phyloP scores from a whole-genome alignment of 352 stramenopile genomes.

The Globisporangium rhizosaccharum region DNA sequence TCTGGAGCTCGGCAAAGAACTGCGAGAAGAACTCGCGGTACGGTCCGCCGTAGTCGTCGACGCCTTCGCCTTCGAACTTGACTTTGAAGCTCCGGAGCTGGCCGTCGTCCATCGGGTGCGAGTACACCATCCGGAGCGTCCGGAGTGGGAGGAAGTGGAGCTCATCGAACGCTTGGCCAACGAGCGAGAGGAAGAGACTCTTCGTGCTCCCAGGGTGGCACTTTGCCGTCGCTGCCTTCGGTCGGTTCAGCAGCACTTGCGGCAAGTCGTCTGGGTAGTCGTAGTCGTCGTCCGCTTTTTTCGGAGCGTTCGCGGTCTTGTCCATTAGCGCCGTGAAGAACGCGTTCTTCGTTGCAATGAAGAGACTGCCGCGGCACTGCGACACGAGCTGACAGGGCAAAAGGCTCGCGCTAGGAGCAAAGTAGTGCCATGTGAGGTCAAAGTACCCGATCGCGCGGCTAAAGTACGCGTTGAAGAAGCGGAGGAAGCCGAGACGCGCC shows the following conservation, averaged over 20 bases:
- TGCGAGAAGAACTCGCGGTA: constrained; percentile 93
- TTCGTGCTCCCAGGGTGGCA: constrained; percentile 59
- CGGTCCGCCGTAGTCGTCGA: constrained; percentile 92
- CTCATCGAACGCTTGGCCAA: constrained; percentile 83
- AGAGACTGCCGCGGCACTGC: constrained; percentile 61
- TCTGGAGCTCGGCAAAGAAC: constrained; percentile 67
- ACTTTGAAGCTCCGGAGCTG: constrained; percentile 91
- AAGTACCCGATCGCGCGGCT: constrained; percentile 65
- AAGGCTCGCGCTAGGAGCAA: constrained; percentile 22
- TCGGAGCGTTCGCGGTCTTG: constrained; percentile 66
- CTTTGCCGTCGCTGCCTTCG: constrained; percentile 76
- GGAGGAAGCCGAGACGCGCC: constrained; percentile 56
- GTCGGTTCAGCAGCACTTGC: constrained; percentile 78
- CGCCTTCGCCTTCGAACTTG: constrained; percentile 92
- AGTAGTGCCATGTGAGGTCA: constrained; percentile 78
- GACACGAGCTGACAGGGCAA: constrained; percentile 46
- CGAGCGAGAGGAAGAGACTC: constrained; percentile 70
- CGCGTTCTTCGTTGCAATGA: constrained; percentile 73
- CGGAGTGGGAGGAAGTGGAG: constrained; percentile 78
- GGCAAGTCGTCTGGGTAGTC: constrained; percentile 89
- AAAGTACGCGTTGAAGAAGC: constrained; percentile 74
- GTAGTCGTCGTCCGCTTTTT: constrained; percentile 88
- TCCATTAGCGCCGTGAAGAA: constrained; percentile 71
- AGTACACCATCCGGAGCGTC: constrained; percentile 85
- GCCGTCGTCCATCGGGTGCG: constrained; percentile 90